Evolutionary conservation across 768 basidiomycete species (phyloP), one percentile per base, ranked within the genome.

Genomic region (Tylopilus intermedius): DNA sequence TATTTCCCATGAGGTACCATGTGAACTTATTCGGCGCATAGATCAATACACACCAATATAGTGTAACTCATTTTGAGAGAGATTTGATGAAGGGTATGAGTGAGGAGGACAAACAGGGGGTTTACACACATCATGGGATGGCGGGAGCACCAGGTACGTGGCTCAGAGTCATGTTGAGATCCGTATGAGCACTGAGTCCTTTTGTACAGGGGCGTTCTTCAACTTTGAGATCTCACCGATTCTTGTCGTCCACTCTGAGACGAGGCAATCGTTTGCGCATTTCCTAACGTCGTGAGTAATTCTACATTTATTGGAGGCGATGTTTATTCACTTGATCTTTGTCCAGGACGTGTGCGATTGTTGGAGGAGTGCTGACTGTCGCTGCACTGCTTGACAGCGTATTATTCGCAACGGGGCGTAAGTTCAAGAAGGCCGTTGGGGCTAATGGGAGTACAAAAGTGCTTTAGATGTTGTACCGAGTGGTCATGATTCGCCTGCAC

Each of bases 171-270:
- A 18, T 49, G 18, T 30, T 11, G 11, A 52, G 45, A 13, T n/a
- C n/a, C 10, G 9, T 27, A 5, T 24, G 40, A 22, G 18, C 9
- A 8, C 48, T 51, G 24, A 60, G 29, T 30, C 4, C 44, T n/a
- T 38, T 40, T 26, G n/a, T 43, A 43, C 33, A 76, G 88, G 90
- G 45, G 85, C 83, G 14, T 90, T 88, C 76, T 85, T 89, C 78
- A 96, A 93, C 74, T 96, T 90, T 68, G 94, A 98, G 67, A 96
- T 97, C 65, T 96, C 94, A 15, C 95, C 94, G 11, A 94, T 99
- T 63, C 86, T 90, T 45, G 88, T 99, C 47, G 86, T 94, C 22
- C 94, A 97, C 67, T 79, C 81, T 10, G 95, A 98, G 66, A 86
- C 81, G 32, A 80, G 93, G 50, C 94, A 98, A 70, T 90, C 91